These are phyloP conservation scores for Tricholoma sp. DNA, from an alignment of 768 basidiomycete species.

Conservation along the genomic window DNA sequence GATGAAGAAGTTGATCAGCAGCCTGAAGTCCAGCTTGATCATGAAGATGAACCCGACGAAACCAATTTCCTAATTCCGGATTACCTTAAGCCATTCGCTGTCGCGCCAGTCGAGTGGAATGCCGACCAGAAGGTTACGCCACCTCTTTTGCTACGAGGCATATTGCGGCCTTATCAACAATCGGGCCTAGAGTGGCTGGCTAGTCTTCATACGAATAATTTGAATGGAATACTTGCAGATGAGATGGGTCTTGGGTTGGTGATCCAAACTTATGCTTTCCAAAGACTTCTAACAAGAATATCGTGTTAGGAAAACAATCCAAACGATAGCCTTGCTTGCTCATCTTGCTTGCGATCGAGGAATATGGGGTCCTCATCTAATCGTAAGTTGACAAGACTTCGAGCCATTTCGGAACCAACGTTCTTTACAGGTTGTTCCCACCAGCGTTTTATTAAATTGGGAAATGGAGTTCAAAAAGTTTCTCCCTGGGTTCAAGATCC, in stretches of 20 bases:
- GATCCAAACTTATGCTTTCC: background rate
- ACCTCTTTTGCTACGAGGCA: slow-evolving; percentile 77
- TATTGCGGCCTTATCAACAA: slow-evolving; percentile 89
- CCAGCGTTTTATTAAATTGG: slow-evolving; percentile 94
- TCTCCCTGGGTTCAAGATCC: slow-evolving; percentile 77
- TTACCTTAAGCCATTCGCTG: slow-evolving; percentile 66
- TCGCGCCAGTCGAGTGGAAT: slow-evolving; percentile 68
- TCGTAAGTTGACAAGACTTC: slow-evolving; percentile 39
- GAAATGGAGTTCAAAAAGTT: slow-evolving; percentile 97
- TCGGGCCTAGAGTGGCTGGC: slow-evolving; percentile 93
- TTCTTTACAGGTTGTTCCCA: slow-evolving; percentile 68
- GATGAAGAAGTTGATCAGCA: slow-evolving; percentile 5
- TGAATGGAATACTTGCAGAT: slow-evolving; percentile 85
- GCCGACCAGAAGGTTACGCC: slow-evolving; percentile 51
- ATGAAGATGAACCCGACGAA: slow-evolving; percentile 1
- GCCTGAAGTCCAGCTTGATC: background rate
- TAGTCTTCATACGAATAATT: slow-evolving; percentile 71
- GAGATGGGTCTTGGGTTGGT: slow-evolving; percentile 93
- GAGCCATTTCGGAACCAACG: slow-evolving; percentile 14
- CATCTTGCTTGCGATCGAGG: slow-evolving; percentile 88
- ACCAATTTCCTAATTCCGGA: slow-evolving; percentile 30
- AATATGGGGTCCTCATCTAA: slow-evolving; percentile 90
- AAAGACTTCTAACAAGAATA: background rate
- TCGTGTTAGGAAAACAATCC: slow-evolving; percentile 78
- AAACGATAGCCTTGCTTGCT: slow-evolving; percentile 91